Base-by-base conservation (phyloP, 225 moss, liverwort and hornwort genomes). In the Bryum argenteum region DNA sequence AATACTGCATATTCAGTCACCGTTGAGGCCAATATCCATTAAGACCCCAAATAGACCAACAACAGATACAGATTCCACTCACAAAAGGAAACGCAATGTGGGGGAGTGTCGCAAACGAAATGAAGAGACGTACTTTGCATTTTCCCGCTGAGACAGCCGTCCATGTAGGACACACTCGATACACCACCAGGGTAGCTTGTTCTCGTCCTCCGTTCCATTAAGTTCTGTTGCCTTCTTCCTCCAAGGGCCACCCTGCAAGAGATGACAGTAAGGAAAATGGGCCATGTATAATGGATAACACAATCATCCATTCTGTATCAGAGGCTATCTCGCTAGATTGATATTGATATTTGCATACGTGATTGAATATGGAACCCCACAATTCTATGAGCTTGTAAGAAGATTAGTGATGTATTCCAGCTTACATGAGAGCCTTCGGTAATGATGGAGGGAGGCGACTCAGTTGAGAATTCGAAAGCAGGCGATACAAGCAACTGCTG, bases 201-300 rank as follows among this genome's bases (percentile, higher is more conserved):
- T 95, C 61, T 92, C 95, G 73, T 95, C 92, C 78, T 95, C 94
- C 28, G 72, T 82, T 62, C 92, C 92, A 73, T 90, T 86, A 54
- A 95, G 81, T 67, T 95, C 95, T 33, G 84, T 90, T 70, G 95
- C 90, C 81, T 89, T 92, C 33, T 81, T 95, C 58, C 95, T 83
- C 95, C 95, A 95, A 1, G 87, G 90, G 10, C 95, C 95, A 80
- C 92, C 94, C 66, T 92, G 82, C 50, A 58, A 26, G 18, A 23
- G 21, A 21, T 19, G 11, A 48, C 38, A 12, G 17, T 54, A 70
- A 59, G 20, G 10, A 66, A 23, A 48, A 15, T 60, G 23, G 38
- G 11, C 21, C 16, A 48, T n/a, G 38, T 64, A 39, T 70, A 24
- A 50, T 26, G 37, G 38, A 74, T 28, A 26, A 23, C 19, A 61